These are phyloP conservation scores for Solanum corneliomulleri DNA, from an alignment of 257 asterid species.

Conservation along the genomic window DNA sequence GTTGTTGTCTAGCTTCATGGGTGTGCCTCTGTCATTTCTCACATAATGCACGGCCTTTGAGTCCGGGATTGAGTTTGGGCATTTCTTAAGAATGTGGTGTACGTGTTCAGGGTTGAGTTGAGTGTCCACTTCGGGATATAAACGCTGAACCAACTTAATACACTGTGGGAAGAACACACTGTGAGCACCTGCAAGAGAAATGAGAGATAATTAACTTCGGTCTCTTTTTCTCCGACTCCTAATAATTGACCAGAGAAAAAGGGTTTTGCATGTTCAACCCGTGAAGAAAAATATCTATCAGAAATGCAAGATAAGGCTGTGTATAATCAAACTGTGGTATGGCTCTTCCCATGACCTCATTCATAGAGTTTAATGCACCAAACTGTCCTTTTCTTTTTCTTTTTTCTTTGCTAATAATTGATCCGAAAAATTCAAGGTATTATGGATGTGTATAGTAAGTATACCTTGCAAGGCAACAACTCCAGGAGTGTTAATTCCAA, in stretches of 20 bases:
- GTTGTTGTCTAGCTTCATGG: constrained; percentile 77
- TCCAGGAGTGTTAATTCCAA: constrained; percentile 63
- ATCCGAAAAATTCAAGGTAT: not conserved
- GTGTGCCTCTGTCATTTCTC: constrained; percentile 85
- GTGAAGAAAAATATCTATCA: not conserved
- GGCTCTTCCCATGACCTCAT: not conserved
- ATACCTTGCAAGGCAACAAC: constrained; percentile 67
- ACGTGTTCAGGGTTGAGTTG: constrained; percentile 64
- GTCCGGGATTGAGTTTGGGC: constrained; percentile 74
- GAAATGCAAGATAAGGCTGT: not conserved
- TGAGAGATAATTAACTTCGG: not conserved
- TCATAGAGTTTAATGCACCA: not conserved
- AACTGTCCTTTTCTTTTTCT: not conserved
- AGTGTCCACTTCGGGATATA: constrained; percentile 82
- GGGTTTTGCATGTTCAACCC: not conserved
- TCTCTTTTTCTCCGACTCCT: too few relatives aligned
- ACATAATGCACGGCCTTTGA: constrained; percentile 91
- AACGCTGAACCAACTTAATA: constrained; percentile 77
- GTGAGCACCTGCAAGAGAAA: constrained; percentile 50
- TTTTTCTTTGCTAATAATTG: not conserved
- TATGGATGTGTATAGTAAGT: not conserved
- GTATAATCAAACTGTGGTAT: not conserved
- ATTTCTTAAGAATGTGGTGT: constrained; percentile 80
- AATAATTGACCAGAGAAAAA: not conserved
- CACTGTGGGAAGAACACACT: constrained; percentile 83